A percentile compares a stretch with the other conserved stretches of the same genome.
These are phyloP conservation scores for Leccinum obscurum DNA, from an alignment of 768 basidiomycete species.

Conservation along the genomic window DNA sequence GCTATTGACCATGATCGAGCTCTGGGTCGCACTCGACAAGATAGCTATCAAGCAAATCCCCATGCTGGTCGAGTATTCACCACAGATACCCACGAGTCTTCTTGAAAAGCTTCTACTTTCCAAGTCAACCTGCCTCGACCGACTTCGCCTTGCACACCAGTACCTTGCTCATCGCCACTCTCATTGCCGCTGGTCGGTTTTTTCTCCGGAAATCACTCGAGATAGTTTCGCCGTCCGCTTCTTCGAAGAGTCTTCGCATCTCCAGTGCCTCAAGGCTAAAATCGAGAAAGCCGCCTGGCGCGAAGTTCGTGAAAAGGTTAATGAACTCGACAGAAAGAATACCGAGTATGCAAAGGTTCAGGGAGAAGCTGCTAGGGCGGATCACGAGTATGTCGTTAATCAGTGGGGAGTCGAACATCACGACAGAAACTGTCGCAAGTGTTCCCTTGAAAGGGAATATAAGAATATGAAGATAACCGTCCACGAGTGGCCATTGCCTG, in stretches of 20 bases:
- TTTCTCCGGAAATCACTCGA: constrained; percentile 17
- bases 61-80: constrained; percentile 32
- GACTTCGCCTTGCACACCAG: constrained; percentile 24
- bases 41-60: constrained; percentile 20
- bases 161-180: constrained; percentile 36
- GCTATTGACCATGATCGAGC: constrained; percentile 37
- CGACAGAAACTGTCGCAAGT: neutral
- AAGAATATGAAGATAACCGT: neutral
- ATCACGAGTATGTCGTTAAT: neutral
- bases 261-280: constrained; percentile 24
- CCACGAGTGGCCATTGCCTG: constrained; percentile 37
- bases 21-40: no score
- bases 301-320: neutral
- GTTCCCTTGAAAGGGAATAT: neutral
- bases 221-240: constrained; percentile 37
- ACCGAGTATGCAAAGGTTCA: neutral
- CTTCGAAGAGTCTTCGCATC: constrained; percentile 25
- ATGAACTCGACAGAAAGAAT: neutral
- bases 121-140: constrained; percentile 27
- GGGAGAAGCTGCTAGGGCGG: neutral
- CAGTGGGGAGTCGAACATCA: neutral
- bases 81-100: constrained; percentile 25
- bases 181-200: constrained; percentile 29
- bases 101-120: constrained; percentile 30
- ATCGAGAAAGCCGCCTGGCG: constrained; percentile 24